phyloP scores from a whole-genome alignment of 306 rosid species.

The Glycyrrhiza uralensis region DNA sequence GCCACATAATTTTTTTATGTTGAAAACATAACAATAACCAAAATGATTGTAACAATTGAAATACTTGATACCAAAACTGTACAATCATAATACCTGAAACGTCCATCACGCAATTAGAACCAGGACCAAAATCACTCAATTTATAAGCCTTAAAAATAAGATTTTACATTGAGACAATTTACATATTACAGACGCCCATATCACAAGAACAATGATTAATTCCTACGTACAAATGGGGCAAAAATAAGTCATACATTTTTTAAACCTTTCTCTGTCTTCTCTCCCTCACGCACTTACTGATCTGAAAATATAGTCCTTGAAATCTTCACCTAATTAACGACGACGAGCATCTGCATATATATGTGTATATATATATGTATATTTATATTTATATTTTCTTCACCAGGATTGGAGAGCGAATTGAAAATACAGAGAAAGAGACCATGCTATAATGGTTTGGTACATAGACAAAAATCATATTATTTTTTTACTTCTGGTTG shows the following conservation, averaged over 20 bases:
- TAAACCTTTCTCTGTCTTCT: background rate
- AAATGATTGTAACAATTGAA: no score
- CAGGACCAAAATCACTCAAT: no score
- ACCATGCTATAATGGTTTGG: background rate
- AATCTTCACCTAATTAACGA: background rate
- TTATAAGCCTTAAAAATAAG: no score
- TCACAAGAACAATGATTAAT: constrained; percentile 7
- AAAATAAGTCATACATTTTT: no score
- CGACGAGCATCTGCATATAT: background rate
- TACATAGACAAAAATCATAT: background rate
- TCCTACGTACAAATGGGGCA: background rate
- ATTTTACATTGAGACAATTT: background rate
- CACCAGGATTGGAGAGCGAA: background rate
- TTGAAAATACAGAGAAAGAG: background rate
- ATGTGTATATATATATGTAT: no score
- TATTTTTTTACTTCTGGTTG: constrained; percentile 3
- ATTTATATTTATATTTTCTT: no score
- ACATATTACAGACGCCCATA: background rate
- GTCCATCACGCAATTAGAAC: no score
- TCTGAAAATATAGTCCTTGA: background rate
- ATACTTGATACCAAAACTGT: no score
- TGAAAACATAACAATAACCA: no score
- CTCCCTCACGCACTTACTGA: background rate
- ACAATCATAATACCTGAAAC: no score
- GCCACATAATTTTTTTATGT: no score